Base-by-base conservation (phyloP, 177 flowering plant species). In the Vitis hybrid region DNA sequence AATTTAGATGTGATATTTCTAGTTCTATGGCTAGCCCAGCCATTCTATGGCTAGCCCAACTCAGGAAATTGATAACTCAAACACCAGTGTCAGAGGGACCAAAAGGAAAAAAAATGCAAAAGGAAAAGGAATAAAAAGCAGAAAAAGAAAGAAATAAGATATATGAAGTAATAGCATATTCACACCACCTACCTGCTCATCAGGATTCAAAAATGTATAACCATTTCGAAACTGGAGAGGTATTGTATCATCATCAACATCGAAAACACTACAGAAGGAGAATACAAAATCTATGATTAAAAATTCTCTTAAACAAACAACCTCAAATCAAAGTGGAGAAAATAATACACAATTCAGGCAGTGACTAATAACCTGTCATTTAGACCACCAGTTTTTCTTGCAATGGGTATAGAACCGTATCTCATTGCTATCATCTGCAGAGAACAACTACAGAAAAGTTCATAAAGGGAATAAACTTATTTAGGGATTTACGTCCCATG, bases 391-490 rank as follows among this genome's bases (percentile, higher is more conserved):
- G 98, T 95, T 78, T 85, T 93, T 68, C 99, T 84, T 50, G 77
- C 96, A 70, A 95, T 87, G 3, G 99, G 99, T 45, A 95, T 79
- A 62, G 98, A 81, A 62, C 99, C 99, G 63, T 91, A 95, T 83
- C 97, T 89, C 99, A 95, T 95, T 19, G 98, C 94, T 70, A 95
- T 93, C 99, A 95, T 91, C 99, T 95, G 90, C 39, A 80, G 19
- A 71, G 65, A 51, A 32, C 56, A 1, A n/a, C 51, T n/a, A 34
- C 56, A 34, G 45, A 34, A 49, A 49, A 11, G 51, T 32, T 68
- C 18, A 68, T 12, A 13, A 6, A 57, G 64, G 30, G 18, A 55
- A 68, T 11, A 59, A 68, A 48, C 1, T 65, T 23, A 23, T 23
- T 23, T 26, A 54, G 15, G 50, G 30, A 26, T 11, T 9, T 11